Evolutionary conservation across 768 basidiomycete species (phyloP).

Genomic region (Mycena capillaripes): DNA sequence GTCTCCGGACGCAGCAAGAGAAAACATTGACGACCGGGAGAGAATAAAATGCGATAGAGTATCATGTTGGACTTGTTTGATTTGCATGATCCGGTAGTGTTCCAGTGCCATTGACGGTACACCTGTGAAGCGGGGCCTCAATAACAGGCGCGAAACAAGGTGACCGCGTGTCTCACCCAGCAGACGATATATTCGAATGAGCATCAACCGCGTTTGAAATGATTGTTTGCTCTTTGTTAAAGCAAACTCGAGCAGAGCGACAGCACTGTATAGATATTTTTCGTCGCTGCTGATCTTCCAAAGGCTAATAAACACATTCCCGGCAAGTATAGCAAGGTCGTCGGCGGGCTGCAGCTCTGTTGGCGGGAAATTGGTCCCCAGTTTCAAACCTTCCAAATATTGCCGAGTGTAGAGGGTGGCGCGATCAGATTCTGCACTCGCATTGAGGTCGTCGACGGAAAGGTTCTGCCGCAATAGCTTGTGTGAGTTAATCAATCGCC

Average conservation of each 20-base stretch:
- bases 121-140: constrained; percentile 62
- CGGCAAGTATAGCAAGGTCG: constrained; percentile 84
- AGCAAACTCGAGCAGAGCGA: constrained; percentile 79
- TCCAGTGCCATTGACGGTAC: constrained; percentile 80
- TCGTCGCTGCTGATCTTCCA: constrained; percentile 73
- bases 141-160: background rate
- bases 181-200: constrained; percentile 86
- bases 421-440: constrained; percentile 68
- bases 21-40: constrained; percentile 84
- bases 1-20: constrained; percentile 81
- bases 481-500: constrained; percentile 77
- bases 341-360: constrained; percentile 92
- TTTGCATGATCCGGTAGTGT: constrained; percentile 82
- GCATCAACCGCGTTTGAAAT: constrained; percentile 81
- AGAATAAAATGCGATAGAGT: constrained; percentile 90
- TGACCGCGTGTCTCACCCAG: constrained; percentile 64
- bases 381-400: constrained; percentile 76
- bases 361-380: constrained; percentile 74
- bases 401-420: constrained; percentile 67
- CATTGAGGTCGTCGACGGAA: constrained; percentile 60
- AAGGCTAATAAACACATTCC: constrained; percentile 72
- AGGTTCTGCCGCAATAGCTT: constrained; percentile 81
- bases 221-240: constrained; percentile 81
- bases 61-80: constrained; percentile 91
- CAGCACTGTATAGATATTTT: constrained; percentile 73